These are phyloP conservation scores for Ailanthus altissimus DNA, from an alignment of 345 rosid species.

Conservation along the genomic window DNA sequence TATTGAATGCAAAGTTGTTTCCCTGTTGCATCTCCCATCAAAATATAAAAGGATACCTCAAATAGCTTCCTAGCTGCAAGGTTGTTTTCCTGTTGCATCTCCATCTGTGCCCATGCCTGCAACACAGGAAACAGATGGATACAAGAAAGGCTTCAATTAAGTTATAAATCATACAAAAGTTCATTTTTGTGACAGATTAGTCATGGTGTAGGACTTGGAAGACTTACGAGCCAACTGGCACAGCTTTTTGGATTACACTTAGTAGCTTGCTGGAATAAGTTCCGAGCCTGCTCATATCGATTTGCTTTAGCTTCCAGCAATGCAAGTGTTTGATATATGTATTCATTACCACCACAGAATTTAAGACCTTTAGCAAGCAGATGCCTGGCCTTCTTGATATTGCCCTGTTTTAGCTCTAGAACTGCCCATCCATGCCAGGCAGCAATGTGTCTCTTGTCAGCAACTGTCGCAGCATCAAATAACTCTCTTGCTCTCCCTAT, in stretches of 20 bases:
- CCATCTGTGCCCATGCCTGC: conserved; percentile 97
- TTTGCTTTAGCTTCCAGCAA: conserved; percentile 76
- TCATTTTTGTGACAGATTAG: background rate
- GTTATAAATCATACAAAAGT: background rate
- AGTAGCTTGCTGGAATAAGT: conserved; percentile 87
- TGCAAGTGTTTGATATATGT: conserved; percentile 87
- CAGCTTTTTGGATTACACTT: conserved; percentile 87
- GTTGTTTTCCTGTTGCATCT: conserved; percentile 79
- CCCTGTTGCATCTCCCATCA: too few relatives aligned
- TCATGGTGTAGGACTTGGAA: conserved; percentile 13
- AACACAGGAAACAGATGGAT: conserved; percentile 21
- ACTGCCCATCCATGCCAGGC: conserved; percentile 99
- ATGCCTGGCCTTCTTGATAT: conserved; percentile 89
- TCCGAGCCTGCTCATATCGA: conserved; percentile 76
- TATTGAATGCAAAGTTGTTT: background rate
- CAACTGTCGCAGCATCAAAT: conserved; percentile 96
- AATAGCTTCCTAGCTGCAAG: conserved; percentile 73
- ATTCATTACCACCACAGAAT: conserved; percentile 88
- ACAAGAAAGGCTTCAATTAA: background rate
- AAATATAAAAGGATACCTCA: conserved; percentile 54
- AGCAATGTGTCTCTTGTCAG: conserved; percentile 84
- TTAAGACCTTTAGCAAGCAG: conserved; percentile 86
- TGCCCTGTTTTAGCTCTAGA: conserved; percentile 88
- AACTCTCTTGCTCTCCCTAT: conserved; percentile 82
- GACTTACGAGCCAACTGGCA: conserved; percentile 98